Percentiles rank a stretch among this genome's conserved stretches.
These are phyloP conservation scores for Moricandia moricandioides DNA, from an alignment of 345 rosid genomes.

Conservation along the genomic window DNA sequence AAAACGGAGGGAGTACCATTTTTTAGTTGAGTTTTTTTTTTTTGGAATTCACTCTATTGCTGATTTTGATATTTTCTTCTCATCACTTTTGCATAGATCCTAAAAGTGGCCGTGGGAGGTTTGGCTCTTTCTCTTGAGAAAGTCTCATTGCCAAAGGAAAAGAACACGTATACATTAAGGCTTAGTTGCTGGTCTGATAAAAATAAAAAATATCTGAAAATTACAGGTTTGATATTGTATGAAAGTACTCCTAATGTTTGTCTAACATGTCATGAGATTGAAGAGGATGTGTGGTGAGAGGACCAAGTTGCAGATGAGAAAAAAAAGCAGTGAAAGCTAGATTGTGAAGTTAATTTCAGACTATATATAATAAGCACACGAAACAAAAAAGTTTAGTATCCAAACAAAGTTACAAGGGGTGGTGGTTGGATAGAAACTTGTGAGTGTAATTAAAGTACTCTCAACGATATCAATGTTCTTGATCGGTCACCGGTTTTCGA, in stretches of 20 bases:
- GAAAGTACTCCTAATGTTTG: not conserved
- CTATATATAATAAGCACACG: constrained; percentile 35
- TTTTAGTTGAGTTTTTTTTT: not conserved
- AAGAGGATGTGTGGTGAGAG: constrained; percentile 30
- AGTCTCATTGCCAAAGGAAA: not conserved
- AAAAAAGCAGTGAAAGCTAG: constrained; percentile 85
- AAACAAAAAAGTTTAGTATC: not conserved
- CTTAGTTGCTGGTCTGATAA: not conserved
- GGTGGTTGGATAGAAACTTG: not conserved
- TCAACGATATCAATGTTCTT: no score
- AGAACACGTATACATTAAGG: not conserved
- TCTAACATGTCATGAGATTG: not conserved
- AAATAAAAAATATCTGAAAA: not conserved
- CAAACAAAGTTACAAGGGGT: not conserved
- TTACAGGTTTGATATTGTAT: not conserved
- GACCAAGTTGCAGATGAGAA: constrained; percentile 71
- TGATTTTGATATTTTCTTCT: not conserved
- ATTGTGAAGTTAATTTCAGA: constrained; percentile 25
- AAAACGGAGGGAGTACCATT: no score
- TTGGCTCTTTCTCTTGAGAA: no score
- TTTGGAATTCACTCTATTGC: not conserved
- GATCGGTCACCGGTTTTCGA: no score
- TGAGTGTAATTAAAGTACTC: no score
- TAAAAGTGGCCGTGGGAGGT: no score
- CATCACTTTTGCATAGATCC: no score